Percentiles rank a stretch among this genome's conserved stretches.
phyloP scores from a whole-genome alignment of 1,284 basidiomycete genomes.

The Earliella scabrosa region DNA sequence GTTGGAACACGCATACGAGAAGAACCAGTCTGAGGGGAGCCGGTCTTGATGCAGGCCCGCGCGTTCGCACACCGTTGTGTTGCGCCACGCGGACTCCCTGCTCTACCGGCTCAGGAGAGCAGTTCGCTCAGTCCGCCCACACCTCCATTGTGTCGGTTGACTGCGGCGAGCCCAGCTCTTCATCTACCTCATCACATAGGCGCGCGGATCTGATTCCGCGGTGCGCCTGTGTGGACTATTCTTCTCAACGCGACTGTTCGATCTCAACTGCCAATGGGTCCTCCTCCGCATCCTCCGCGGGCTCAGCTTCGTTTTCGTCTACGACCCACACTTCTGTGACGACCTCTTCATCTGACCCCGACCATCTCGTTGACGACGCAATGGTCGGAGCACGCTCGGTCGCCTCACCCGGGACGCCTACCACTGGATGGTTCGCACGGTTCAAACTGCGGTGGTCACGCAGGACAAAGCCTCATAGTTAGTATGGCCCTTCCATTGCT shows the following conservation, averaged over 20 bases:
- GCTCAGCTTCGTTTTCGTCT: neutral
- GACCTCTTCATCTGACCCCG: neutral
- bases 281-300: neutral
- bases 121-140: too few species aligned
- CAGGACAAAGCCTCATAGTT: too few species aligned
- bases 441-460: neutral
- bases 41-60: too few species aligned
- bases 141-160: too few species aligned
- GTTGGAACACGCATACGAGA: too few species aligned
- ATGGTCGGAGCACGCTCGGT: too few species aligned
- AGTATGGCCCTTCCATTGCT: too few species aligned
- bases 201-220: neutral
- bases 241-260: neutral
- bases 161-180: too few species aligned
- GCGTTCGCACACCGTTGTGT: neutral
- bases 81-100: neutral
- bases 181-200: neutral
- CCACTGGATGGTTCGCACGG: neutral
- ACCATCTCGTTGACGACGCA: too few species aligned
- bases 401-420: neutral
- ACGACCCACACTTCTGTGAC: neutral
- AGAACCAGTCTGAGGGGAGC: too few species aligned
- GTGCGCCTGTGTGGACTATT: too few species aligned
- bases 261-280: neutral
- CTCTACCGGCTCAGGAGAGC: too few species aligned